Conservation (phyloP, 2,329 filamentous ascomycete genomes). For the Pseudogymnoascus verrucosus region DNA sequence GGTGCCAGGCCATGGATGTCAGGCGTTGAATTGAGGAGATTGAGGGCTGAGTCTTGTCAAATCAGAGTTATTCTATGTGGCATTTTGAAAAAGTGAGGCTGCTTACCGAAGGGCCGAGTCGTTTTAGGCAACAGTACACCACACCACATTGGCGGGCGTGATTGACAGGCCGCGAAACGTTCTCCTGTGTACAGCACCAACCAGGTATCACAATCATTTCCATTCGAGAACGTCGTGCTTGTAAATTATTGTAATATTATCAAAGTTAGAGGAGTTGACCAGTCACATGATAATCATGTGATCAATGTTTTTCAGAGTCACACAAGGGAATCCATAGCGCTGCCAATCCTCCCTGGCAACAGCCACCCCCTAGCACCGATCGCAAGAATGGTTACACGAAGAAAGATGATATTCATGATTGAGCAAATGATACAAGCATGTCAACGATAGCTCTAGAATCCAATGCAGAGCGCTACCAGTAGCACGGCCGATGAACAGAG, state of each 20-base stretch:
- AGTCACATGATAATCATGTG: conserved; percentile 1
- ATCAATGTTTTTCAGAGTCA: not conserved
- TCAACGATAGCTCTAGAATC: no score
- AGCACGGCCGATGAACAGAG: no score
- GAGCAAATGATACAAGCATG: no score
- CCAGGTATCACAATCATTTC: not conserved
- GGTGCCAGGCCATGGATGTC: not conserved
- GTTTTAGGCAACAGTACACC: conserved; percentile 5
- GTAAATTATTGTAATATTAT: not conserved
- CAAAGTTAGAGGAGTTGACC: not conserved
- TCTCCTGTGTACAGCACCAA: not conserved
- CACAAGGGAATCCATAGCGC: not conserved
- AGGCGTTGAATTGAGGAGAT: not conserved
- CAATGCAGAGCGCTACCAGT: no score
- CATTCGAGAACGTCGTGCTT: not conserved
- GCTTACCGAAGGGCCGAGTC: not conserved
- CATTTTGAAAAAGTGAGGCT: conserved; percentile 6
- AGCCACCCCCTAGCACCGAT: no score
- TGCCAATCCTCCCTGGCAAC: no score
- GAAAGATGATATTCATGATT: no score
- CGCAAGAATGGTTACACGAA: no score
- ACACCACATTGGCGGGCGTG: not conserved
- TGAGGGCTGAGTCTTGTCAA: not conserved
- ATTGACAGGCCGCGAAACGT: not conserved
- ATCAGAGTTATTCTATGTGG: not conserved